Evolutionary conservation across 2,329 filamentous ascomycete species (phyloP).

Genomic region (Fusarium austroafricanum): DNA sequence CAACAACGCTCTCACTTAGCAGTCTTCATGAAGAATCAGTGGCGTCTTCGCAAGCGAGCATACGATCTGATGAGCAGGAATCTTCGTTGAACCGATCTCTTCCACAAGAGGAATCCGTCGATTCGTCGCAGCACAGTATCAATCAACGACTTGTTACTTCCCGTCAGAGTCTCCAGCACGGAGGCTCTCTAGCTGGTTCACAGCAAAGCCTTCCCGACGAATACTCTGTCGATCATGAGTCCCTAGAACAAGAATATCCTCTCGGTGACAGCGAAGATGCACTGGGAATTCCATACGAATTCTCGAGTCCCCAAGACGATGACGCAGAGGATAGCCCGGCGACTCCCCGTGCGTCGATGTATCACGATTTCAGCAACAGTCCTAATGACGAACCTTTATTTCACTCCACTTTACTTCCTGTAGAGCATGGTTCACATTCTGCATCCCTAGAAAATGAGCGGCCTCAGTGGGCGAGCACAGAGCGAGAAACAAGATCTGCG

Average conservation of each 20-base stretch:
- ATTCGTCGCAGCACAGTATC: slow-evolving; percentile 22
- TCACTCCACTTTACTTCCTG: slow-evolving; percentile 43
- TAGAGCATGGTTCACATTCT: slow-evolving; percentile 32
- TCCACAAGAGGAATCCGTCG: slow-evolving; percentile 1
- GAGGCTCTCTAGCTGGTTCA: slow-evolving; percentile 39
- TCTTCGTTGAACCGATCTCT: slow-evolving; percentile 42
- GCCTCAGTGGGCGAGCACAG: slow-evolving; percentile 37
- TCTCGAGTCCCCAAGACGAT: slow-evolving; percentile 53
- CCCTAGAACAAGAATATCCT: slow-evolving; percentile 42
- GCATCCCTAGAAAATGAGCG: slow-evolving; percentile 32
- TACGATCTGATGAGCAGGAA: slow-evolving; percentile 37
- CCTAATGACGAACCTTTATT: slow-evolving; percentile 47
- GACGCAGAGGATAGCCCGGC: slow-evolving; percentile 54
- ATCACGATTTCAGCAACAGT: slow-evolving; percentile 51
- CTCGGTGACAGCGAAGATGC: slow-evolving; percentile 66
- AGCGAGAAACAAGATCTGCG: slow-evolving; percentile 35
- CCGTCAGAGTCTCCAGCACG: slow-evolving; percentile 21
- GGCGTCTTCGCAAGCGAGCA: slow-evolving; percentile 44
- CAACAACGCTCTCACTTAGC: slow-evolving; percentile 45
- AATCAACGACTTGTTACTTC: slow-evolving; percentile 35
- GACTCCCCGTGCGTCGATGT: slow-evolving; percentile 66
- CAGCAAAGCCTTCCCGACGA: slow-evolving; percentile 45
- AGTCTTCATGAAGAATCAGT: slow-evolving; percentile 45
- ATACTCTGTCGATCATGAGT: slow-evolving; percentile 35
- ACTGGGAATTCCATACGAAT: slow-evolving; percentile 67